phyloP scores from a whole-genome alignment of 257 asterid genomes.

The Solanum arcanum region DNA sequence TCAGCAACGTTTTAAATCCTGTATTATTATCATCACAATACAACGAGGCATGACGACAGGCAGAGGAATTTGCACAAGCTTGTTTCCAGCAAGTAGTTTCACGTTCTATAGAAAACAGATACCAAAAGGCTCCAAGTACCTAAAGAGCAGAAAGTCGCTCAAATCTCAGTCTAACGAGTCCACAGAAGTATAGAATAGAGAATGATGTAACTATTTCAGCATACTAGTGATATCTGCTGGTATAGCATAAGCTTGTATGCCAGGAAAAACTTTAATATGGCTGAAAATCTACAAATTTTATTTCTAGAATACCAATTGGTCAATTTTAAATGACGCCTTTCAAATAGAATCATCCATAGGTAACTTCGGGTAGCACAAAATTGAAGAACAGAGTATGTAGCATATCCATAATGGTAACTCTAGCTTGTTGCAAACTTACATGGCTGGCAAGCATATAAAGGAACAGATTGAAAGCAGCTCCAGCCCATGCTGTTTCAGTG shows the following conservation, averaged over 20 bases:
- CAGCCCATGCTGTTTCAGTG: conserved; percentile 99
- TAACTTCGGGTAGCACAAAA: background rate
- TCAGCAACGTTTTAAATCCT: conserved; percentile 19
- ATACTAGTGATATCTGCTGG: background rate
- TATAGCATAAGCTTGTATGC: background rate
- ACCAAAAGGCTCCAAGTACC: conserved; percentile 97
- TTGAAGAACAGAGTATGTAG: background rate
- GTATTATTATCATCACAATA: conserved; percentile 37
- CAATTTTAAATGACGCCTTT: background rate
- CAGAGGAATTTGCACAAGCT: conserved; percentile 40
- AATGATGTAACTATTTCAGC: background rate
- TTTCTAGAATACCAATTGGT: background rate
- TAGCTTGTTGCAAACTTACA: conserved; percentile 41
- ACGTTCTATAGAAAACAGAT: conserved; percentile 81
- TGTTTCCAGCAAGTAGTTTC: conserved; percentile 78
- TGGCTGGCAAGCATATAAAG: conserved; percentile 99
- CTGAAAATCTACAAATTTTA: background rate
- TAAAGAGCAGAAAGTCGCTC: conserved; percentile 4
- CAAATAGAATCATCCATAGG: background rate
- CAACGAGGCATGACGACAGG: conserved; percentile 46
- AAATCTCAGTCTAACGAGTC: background rate
- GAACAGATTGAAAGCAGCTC: conserved; percentile 95
- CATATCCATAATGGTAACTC: background rate
- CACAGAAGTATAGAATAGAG: background rate
- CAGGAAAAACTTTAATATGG: background rate